These are phyloP conservation scores for Parafenestella ontariensis DNA, from an alignment of 2,329 filamentous ascomycete genomes.

Conservation along the genomic window DNA sequence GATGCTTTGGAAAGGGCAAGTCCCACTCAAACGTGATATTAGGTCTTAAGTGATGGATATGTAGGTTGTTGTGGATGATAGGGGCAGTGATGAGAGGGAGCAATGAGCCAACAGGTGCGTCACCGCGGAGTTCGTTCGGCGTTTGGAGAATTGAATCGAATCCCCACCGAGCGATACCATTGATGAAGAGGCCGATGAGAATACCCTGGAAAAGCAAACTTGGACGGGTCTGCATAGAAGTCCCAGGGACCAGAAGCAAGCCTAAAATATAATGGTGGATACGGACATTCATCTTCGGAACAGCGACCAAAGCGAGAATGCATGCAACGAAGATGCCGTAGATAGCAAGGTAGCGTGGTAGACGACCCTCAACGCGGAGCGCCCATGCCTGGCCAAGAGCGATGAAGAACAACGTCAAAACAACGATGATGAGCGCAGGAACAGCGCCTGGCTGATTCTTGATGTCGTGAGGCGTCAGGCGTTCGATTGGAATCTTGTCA, in stretches of 20 bases:
- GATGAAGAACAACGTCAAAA: slow-evolving; percentile 73
- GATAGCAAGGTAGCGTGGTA: slow-evolving; percentile 78
- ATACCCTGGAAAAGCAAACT: slow-evolving; percentile 90
- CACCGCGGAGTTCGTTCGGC: slow-evolving; percentile 68
- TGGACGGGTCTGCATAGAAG: slow-evolving; percentile 83
- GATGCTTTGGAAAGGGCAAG: slow-evolving; percentile 56
- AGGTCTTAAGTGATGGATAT: slow-evolving; percentile 49
- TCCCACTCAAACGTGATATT: slow-evolving; percentile 71
- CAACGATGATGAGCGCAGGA: slow-evolving; percentile 78
- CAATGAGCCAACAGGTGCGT: slow-evolving; percentile 61
- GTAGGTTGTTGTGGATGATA: slow-evolving; percentile 55
- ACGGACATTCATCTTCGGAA: slow-evolving; percentile 82
- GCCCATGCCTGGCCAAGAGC: slow-evolving; percentile 80
- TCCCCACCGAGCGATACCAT: slow-evolving; percentile 91
- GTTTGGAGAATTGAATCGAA: slow-evolving; percentile 91
- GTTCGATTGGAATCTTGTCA: slow-evolving; percentile 89
- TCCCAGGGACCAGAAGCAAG: slow-evolving; percentile 87
- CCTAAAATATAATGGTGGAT: slow-evolving; percentile 92
- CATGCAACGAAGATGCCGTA: slow-evolving; percentile 84
- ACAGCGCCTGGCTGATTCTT: slow-evolving; percentile 88
- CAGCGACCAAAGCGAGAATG: slow-evolving; percentile 74
- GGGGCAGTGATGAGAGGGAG: slow-evolving; percentile 59
- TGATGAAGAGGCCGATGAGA: slow-evolving; percentile 88
- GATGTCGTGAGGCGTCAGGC: slow-evolving; percentile 89
- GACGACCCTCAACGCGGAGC: slow-evolving; percentile 82